Percentiles rank a stretch among this genome's conserved stretches.
Evolutionary conservation across 1,284 basidiomycete species (phyloP).

Genomic region (Phellinidium pouzarii): DNA sequence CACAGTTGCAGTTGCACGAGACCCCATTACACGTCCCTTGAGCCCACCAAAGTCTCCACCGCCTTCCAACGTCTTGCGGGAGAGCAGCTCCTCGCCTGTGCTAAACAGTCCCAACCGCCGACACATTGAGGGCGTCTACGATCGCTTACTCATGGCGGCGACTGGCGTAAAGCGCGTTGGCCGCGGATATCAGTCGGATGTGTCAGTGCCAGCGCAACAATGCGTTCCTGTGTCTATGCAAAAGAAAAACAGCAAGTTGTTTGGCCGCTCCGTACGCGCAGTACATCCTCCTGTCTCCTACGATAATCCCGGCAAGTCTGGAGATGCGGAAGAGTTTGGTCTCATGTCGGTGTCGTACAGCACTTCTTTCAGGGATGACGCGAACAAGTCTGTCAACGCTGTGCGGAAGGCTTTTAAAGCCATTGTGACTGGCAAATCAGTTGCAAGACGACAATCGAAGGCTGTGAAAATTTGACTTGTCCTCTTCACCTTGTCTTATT

Average conservation of each 20-base stretch:
- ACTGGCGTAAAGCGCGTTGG: slow-evolving; percentile 67
- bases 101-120: slow-evolving; percentile 46
- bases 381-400: slow-evolving; percentile 43
- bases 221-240: slow-evolving; percentile 20
- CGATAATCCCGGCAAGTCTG: slow-evolving; percentile 40
- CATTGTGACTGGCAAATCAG: slow-evolving; percentile 50
- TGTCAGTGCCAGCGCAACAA: slow-evolving; percentile 14
- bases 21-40: slow-evolving; percentile 6
- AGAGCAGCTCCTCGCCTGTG: slow-evolving; percentile 24
- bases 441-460: slow-evolving; percentile 22
- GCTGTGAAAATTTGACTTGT: slow-evolving; percentile 16
- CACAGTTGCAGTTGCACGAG: background rate
- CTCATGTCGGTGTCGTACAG: slow-evolving; percentile 26
- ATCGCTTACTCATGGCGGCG: slow-evolving; percentile 71
- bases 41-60: slow-evolving; percentile 1
- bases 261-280: slow-evolving; percentile 37
- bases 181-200: slow-evolving; percentile 67
- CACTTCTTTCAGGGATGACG: slow-evolving; percentile 36
- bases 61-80: slow-evolving; percentile 27
- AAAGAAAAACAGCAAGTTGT: slow-evolving; percentile 41
- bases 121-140: slow-evolving; percentile 62
- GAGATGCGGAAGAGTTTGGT: slow-evolving; percentile 50
- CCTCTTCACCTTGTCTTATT: slow-evolving; percentile 1
- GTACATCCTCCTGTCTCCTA: slow-evolving; percentile 66
- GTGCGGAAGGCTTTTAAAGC: slow-evolving; percentile 63